Conservation (phyloP, 1,284 basidiomycete genomes). For the Malassezia psittaci region DNA sequence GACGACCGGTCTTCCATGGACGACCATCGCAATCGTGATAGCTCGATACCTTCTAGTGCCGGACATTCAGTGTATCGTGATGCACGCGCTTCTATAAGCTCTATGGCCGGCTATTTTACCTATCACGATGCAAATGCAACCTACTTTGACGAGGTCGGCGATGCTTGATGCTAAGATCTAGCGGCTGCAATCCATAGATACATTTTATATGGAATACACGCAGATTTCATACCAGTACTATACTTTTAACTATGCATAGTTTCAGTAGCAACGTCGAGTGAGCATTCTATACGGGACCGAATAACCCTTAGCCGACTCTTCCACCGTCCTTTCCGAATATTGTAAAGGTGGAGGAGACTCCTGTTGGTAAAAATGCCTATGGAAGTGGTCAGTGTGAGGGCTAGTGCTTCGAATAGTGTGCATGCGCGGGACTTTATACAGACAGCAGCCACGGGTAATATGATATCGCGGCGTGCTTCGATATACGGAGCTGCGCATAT, state of each 20-base stretch:
- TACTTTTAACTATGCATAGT: too few relatives aligned
- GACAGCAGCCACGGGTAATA: constrained; percentile 66
- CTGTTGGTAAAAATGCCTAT: too few relatives aligned
- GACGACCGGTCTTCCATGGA: neutral
- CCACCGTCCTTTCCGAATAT: too few relatives aligned
- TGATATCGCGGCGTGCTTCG: constrained; percentile 82
- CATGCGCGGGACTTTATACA: constrained; percentile 28
- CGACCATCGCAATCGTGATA: neutral
- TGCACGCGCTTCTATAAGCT: constrained; percentile 8
- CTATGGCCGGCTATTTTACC: neutral
- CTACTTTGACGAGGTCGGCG: too few relatives aligned
- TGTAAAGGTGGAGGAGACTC: too few relatives aligned
- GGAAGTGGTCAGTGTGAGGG: too few relatives aligned
- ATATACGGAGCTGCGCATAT: constrained; percentile 93
- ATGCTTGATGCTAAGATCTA: too few relatives aligned
- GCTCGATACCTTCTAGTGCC: neutral
- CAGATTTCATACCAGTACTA: too few relatives aligned
- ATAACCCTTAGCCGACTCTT: neutral
- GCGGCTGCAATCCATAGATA: too few relatives aligned
- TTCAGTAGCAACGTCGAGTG: too few relatives aligned
- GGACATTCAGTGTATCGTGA: constrained; percentile 3
- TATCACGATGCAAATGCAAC: neutral
- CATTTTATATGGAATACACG: too few relatives aligned
- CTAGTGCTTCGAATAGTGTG: neutral
- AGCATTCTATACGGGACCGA: neutral